Percentiles rank a stretch among this genome's conserved stretches.
Conservation (phyloP, 164 flowering plant genomes). For the Umbilicus rupestris region DNA sequence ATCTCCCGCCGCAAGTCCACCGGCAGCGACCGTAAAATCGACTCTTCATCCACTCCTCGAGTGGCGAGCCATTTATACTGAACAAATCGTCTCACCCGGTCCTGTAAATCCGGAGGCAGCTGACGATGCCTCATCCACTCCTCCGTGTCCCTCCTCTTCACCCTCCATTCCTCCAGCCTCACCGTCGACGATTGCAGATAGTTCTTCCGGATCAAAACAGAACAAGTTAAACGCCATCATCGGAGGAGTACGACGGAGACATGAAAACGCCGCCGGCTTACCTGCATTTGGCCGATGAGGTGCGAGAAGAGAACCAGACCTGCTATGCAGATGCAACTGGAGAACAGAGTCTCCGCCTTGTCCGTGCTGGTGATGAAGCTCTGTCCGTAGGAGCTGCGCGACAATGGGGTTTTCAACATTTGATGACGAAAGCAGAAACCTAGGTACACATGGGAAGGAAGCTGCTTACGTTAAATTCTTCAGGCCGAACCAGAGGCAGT, state of each 20-base stretch:
- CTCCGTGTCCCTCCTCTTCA: slow-evolving; percentile 40
- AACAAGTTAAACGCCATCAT: not conserved
- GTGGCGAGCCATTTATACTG: slow-evolving; percentile 51
- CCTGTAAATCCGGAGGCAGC: slow-evolving; percentile 37
- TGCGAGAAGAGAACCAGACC: slow-evolving; percentile 74
- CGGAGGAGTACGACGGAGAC: no score
- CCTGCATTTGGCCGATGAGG: slow-evolving; percentile 91
- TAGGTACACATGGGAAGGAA: no score
- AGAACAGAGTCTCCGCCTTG: slow-evolving; percentile 47
- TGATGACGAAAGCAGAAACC: no score
- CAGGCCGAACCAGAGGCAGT: slow-evolving; percentile 96
- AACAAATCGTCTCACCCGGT: slow-evolving; percentile 41
- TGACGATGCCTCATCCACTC: slow-evolving; percentile 61
- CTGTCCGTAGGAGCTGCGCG: slow-evolving; percentile 78
- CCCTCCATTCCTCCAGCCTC: slow-evolving; percentile 50
- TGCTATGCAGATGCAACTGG: slow-evolving; percentile 41
- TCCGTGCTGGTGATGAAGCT: slow-evolving; percentile 43
- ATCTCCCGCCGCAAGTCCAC: slow-evolving; percentile 42
- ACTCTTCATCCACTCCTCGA: slow-evolving; percentile 47
- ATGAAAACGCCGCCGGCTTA: no score
- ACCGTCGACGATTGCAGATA: slow-evolving; percentile 43
- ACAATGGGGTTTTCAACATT: not conserved
- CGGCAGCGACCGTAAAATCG: slow-evolving; percentile 34
- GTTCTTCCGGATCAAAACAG: slow-evolving; percentile 18
- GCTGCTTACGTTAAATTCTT: slow-evolving; percentile 52